Conservation (phyloP, 306 rosid species). For the Elaeagnus macrophylla region DNA sequence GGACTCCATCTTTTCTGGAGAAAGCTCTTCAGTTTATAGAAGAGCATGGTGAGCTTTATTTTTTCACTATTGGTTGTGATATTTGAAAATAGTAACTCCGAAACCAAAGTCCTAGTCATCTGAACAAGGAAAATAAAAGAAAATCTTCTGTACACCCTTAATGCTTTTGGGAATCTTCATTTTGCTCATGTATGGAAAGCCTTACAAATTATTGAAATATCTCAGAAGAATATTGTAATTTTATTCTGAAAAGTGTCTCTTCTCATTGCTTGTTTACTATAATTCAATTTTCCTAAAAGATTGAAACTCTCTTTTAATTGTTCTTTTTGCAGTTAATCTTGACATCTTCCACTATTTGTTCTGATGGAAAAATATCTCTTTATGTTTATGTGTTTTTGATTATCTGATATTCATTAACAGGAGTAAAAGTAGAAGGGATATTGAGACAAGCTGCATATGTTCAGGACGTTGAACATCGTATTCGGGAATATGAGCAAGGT, state of each 20-base stretch:
- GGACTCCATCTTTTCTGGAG: slow-evolving; percentile 90
- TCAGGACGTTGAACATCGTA: slow-evolving; percentile 82
- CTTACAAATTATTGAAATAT: too few relatives aligned
- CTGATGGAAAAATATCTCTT: not conserved
- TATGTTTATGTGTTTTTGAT: slow-evolving; percentile 22
- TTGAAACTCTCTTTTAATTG: too few relatives aligned
- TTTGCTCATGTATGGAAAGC: too few relatives aligned
- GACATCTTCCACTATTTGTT: slow-evolving; percentile 16
- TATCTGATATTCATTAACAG: slow-evolving; percentile 25
- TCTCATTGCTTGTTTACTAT: too few relatives aligned
- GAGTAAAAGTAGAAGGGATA: slow-evolving; percentile 85
- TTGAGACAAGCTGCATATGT: slow-evolving; percentile 98
- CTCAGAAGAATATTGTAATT: too few relatives aligned
- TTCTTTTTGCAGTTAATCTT: not conserved
- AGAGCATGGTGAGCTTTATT: slow-evolving; percentile 53
- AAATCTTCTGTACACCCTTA: too few relatives aligned
- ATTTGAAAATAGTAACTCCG: not conserved
- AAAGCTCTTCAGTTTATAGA: slow-evolving; percentile 80
- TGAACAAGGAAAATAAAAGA: too few relatives aligned
- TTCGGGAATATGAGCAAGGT: slow-evolving; percentile 90
- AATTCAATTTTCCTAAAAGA: too few relatives aligned
- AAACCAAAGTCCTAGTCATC: too few relatives aligned
- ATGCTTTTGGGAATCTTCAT: too few relatives aligned
- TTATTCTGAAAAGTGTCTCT: too few relatives aligned
- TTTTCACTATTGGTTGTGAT: slow-evolving; percentile 2